These are phyloP conservation scores for Gossypium schwendimanii DNA, from an alignment of 441 rosid species.

Conservation along the genomic window DNA sequence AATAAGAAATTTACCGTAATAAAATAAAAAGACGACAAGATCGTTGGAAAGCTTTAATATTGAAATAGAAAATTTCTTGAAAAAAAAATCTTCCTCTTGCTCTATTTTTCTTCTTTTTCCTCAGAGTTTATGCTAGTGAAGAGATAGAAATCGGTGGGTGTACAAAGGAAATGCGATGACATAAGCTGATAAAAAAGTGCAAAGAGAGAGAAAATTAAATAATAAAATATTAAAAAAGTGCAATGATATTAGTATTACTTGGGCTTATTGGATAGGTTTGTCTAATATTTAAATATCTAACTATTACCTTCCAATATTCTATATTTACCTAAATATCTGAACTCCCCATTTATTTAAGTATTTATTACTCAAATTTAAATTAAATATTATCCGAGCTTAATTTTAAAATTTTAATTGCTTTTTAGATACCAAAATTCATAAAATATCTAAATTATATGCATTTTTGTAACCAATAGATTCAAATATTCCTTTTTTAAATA, in stretches of 20 bases:
- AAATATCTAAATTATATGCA: too few species aligned
- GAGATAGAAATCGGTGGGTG: slow-evolving; percentile 47
- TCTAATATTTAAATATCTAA: neutral
- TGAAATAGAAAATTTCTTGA: neutral
- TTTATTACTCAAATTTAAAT: too few species aligned
- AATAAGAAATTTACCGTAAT: slow-evolving; percentile 11
- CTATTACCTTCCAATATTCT: too few species aligned
- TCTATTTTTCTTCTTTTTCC: neutral
- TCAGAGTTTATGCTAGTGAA: neutral
- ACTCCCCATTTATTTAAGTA: too few species aligned
- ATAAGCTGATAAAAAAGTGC: slow-evolving; percentile 58
- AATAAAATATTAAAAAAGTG: slow-evolving; percentile 6
- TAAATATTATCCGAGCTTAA: too few species aligned
- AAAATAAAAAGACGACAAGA: slow-evolving; percentile 10
- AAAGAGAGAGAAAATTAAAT: slow-evolving; percentile 20
- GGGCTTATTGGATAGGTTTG: neutral
- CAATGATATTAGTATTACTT: neutral
- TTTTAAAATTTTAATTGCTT: too few species aligned
- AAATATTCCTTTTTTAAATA: too few species aligned
- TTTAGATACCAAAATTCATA: too few species aligned
- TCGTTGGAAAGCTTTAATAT: slow-evolving; percentile 2
- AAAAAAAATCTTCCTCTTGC: neutral
- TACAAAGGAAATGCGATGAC: slow-evolving; percentile 40
- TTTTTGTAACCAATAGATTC: too few species aligned
- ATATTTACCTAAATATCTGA: too few species aligned